Percentiles rank a stretch among this genome's conserved stretches.
These are phyloP conservation scores for Colletotrichum lentis DNA, from an alignment of 2,329 filamentous ascomycete species.

Conservation along the genomic window DNA sequence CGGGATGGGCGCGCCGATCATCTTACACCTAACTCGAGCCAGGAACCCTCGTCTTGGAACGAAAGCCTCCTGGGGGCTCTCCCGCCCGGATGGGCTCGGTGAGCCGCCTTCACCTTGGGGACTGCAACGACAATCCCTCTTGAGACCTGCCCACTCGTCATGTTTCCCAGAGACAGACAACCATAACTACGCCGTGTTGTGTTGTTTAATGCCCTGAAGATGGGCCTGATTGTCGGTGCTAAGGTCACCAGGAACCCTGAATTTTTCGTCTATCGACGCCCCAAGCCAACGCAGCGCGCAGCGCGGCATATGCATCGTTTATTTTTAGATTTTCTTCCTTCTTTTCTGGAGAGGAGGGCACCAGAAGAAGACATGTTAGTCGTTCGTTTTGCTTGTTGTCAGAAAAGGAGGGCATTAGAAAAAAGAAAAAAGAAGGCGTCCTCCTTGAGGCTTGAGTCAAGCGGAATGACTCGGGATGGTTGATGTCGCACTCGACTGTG, in stretches of 20 bases:
- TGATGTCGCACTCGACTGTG: background rate
- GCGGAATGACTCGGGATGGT: slow-evolving; percentile 25
- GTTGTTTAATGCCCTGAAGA: slow-evolving; percentile 31
- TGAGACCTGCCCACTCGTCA: slow-evolving; percentile 5
- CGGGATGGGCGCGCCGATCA: slow-evolving; percentile 33
- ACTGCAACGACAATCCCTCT: slow-evolving; percentile 9
- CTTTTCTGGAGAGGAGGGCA: background rate
- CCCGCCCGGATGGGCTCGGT: slow-evolving; percentile 27
- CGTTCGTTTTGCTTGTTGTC: background rate
- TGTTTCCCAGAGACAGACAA: slow-evolving; percentile 21
- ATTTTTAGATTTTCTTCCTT: too few relatives aligned
- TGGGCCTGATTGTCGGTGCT: background rate
- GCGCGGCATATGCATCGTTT: slow-evolving; percentile 21
- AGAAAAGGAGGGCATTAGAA: slow-evolving; percentile 20
- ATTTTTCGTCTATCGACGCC: slow-evolving; percentile 16
- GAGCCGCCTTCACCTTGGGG: slow-evolving; percentile 19
- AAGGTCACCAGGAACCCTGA: background rate
- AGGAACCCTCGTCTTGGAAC: slow-evolving; percentile 34
- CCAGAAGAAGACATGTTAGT: slow-evolving; percentile 16
- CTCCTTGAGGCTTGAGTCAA: slow-evolving; percentile 3
- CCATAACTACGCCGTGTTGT: slow-evolving; percentile 16
- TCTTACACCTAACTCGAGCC: slow-evolving; percentile 29
- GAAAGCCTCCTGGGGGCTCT: slow-evolving; percentile 6
- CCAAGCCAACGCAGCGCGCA: slow-evolving; percentile 25
- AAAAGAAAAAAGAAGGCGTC: background rate